Base-by-base conservation (phyloP, 371 early-diverging fungal genomes). In the Rhizopus arrhizus region DNA sequence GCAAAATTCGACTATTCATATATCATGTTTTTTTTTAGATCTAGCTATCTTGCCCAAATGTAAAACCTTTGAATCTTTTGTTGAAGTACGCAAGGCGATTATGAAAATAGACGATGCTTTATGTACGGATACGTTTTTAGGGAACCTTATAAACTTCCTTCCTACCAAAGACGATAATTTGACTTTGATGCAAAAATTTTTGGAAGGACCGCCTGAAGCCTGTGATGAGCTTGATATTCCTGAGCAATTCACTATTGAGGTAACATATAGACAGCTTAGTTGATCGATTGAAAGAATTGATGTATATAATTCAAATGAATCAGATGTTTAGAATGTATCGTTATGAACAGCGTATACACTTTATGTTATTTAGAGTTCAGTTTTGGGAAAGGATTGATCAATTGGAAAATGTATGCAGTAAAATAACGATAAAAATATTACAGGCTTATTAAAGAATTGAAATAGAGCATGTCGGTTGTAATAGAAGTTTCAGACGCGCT, bases 201-300 rank as follows among this genome's bases (percentile, higher is more conserved):
- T 82, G 49, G 61, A 73, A 22, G 69, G 66, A 40, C 50, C 70
- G 1, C 81, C 74, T 34, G 68, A 70, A 48, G 74, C 79, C 48
- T 61, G 66, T 15, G 52, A 61, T 12, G 74, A 75, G 29, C 58
- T 86, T 8, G 84, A 76, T 53, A 59, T 63, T 15, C 77, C 86
- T 2, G 86, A 86, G 34, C 81, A 78, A 49, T 85, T 86, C 56
- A 72, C 70, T 4, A 58, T 75, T 33, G 76, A 78, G 60, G 82
- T 83, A 67, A 46, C 34, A 31, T 16, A 11, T 8, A 28, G 3
- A 22, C 22, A 28, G 28, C 2, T 31, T 15, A 33, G 1, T 13
- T 43, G 2, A 2, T 22, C 22, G 22, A 22, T 22, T 22, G 22
- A 22, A 22, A 22, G 22, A 22, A 22, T 22, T 22, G 0, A 22